Percentiles rank a stretch among this genome's conserved stretches.
phyloP scores from a whole-genome alignment of 2,329 filamentous ascomycete genomes.

The Diaporthe ilicicola region DNA sequence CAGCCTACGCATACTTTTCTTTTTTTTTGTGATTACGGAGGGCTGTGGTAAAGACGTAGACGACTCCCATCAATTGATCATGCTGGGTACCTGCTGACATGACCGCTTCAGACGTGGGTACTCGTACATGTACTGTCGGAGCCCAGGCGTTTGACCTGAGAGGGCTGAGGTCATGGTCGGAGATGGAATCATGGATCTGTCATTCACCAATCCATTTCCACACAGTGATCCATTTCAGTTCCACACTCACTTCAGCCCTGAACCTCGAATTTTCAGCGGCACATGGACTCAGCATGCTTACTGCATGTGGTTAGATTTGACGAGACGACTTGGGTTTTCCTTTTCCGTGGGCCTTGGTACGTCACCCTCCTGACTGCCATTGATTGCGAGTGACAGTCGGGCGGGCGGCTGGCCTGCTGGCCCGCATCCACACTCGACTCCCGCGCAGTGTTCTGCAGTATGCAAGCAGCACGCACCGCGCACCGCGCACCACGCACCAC shows the following conservation, averaged over 20 bases:
- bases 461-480: not conserved
- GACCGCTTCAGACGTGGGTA: not conserved
- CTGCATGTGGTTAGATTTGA: conserved; percentile 26
- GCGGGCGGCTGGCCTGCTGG: too few species aligned
- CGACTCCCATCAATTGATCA: not conserved
- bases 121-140: not conserved
- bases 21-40: too few species aligned
- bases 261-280: conserved; percentile 1
- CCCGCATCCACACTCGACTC: not conserved
- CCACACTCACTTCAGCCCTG: not conserved
- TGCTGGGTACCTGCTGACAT: not conserved
- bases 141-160: not conserved
- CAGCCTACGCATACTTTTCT: too few species aligned
- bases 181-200: conserved; percentile 11
- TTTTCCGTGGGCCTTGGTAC: not conserved
- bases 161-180: not conserved
- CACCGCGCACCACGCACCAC: not conserved
- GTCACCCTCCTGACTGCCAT: not conserved
- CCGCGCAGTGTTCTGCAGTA: not conserved
- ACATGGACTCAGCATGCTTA: not conserved
- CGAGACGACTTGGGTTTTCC: not conserved
- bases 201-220: not conserved
- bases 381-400: not conserved
- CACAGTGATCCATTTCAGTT: not conserved
- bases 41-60: not conserved